Base-by-base conservation (phyloP, 1,284 basidiomycete species). In the Trametes versicolor region DNA sequence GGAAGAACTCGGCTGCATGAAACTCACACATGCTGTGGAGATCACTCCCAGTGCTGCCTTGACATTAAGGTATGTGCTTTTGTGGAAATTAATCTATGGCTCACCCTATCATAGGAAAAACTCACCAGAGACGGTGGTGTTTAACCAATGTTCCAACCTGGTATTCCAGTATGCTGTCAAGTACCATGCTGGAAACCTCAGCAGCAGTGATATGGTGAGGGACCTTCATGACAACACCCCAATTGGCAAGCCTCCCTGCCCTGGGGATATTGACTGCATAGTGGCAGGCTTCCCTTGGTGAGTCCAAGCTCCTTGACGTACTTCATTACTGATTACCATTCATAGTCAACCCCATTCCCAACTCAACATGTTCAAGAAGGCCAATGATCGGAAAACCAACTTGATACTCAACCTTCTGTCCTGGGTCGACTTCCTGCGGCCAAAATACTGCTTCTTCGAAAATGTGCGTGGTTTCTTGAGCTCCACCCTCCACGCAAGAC, bases 201-300 rank as follows among this genome's bases (percentile, higher is more conserved):
- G 3, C 80, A 81, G 59, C 60, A 75, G 74, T 0, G 76, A 74
- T 15, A 80, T 82, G 53, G 77, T 85, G n/a, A 78, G 74, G 47
- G 76, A 70, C 25, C 50, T 71, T 7, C 48, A 77, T 55, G 71
- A 79, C 19, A 76, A 54, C 2, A 76, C 45, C 71, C 67, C 9
- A 4, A 72, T 72, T 10, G 66, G 87, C 10, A 83, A 83, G 8
- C 72, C 85, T 27, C 85, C 85, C 2, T 77, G 77, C 47, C 83
- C 82, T 4, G 82, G 80, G 19, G 81, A 87, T 3, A 83, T 91
- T 49, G 84, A 91, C 54, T 82, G 86, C 39, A 81, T 94, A 25
- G 75, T 86, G 19, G 83, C 87, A 13, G 92, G 92, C 0, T 90
- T 93, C 70, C 92, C 92, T 55, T 94, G 92, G 91, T 89, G 74